phyloP scores from a whole-genome alignment of 2,329 filamentous ascomycete genomes.

The Penicillium sp. region DNA sequence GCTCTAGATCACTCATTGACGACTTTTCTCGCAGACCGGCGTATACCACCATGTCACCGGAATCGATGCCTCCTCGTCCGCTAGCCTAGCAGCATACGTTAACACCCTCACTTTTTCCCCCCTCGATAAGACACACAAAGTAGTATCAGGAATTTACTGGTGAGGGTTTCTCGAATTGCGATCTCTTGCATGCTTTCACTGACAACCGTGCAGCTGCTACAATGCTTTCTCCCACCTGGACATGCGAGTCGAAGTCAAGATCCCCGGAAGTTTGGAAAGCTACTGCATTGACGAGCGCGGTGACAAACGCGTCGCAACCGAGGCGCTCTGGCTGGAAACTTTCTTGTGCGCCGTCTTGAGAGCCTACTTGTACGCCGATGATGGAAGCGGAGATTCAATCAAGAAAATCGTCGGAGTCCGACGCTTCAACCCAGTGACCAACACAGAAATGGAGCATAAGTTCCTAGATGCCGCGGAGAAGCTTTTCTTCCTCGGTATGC shows the following conservation, averaged over 20 bases:
- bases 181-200: conserved; percentile 6
- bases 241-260: conserved; percentile 97
- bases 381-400: conserved; percentile 90
- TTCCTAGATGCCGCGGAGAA: conserved; percentile 93
- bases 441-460: conserved; percentile 95
- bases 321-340: conserved; percentile 94
- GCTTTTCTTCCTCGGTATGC: conserved; percentile 82
- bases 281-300: conserved; percentile 97
- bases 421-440: conserved; percentile 95
- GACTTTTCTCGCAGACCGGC: conserved; percentile 61
- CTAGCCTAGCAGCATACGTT: conserved; percentile 95
- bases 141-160: conserved; percentile 93
- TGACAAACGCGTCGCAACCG: conserved; percentile 88
- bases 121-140: conserved; percentile 79
- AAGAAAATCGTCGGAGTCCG: conserved; percentile 96
- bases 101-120: conserved; percentile 94
- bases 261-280: conserved; percentile 92
- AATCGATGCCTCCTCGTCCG: conserved; percentile 94
- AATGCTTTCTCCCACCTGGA: conserved; percentile 98
- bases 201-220: conserved; percentile 66
- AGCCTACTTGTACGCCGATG: conserved; percentile 94
- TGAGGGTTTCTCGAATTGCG: conserved; percentile 41
- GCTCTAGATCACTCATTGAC: neutral
- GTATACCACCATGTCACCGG: conserved; percentile 98
- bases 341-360: conserved; percentile 93